These are phyloP conservation scores for Spinacia oleracea DNA, from an alignment of 179 eudicot species.

Conservation along the genomic window DNA sequence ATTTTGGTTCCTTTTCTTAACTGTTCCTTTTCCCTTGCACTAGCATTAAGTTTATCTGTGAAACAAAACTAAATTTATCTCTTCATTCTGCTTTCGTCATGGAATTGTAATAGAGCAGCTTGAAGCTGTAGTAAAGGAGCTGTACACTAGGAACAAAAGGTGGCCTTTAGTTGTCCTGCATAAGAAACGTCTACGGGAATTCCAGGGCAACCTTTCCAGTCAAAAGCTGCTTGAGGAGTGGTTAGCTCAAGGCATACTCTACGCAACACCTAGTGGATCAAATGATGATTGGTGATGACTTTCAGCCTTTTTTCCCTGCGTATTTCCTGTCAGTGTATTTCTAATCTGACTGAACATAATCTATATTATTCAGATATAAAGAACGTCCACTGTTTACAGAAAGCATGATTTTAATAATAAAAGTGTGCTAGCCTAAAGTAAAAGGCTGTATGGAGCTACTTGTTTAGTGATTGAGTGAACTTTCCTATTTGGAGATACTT, in stretches of 20 bases:
- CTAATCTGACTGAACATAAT: not conserved
- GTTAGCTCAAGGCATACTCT: slow-evolving; percentile 57
- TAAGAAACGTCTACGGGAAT: slow-evolving; percentile 62
- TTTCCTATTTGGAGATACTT: not conserved
- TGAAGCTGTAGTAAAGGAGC: slow-evolving; percentile 65
- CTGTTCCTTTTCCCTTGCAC: not conserved
- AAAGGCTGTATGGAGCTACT: too few species aligned
- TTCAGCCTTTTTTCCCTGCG: not conserved
- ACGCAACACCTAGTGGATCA: slow-evolving; percentile 87
- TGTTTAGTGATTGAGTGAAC: not conserved
- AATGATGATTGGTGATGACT: slow-evolving; percentile 86
- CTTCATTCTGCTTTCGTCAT: slow-evolving; percentile 7
- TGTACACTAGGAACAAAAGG: slow-evolving; percentile 54
- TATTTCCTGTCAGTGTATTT: slow-evolving; percentile 6
- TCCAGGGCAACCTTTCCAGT: slow-evolving; percentile 51
- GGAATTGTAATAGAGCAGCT: slow-evolving; percentile 74
- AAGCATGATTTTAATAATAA: too few species aligned
- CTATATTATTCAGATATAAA: too few species aligned
- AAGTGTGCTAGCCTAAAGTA: too few species aligned
- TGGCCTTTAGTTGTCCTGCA: slow-evolving; percentile 92
- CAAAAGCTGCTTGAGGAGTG: slow-evolving; percentile 67
- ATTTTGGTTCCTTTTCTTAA: slow-evolving; percentile 13
- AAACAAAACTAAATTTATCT: slow-evolving; percentile 9
- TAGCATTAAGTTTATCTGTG: not conserved
- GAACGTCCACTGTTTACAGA: too few species aligned